Evolutionary conservation across 192 early-diverging fungal species (phyloP).

Genomic region (Rhizophagus clarus): DNA sequence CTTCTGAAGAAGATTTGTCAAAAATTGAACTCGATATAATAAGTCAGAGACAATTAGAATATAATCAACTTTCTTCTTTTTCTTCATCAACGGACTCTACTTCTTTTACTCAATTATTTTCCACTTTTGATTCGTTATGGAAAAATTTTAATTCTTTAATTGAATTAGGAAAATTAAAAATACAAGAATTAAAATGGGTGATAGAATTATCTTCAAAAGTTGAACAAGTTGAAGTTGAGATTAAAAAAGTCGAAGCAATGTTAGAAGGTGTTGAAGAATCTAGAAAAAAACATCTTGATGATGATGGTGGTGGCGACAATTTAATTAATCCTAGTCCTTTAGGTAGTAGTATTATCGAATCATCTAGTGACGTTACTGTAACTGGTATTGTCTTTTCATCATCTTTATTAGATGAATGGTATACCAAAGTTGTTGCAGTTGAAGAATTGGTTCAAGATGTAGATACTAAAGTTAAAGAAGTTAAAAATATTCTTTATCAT

Average conservation of each 20-base stretch:
- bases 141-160: neutral
- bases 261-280: slow-evolving; percentile 31
- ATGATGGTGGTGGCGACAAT: neutral
- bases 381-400: slow-evolving; percentile 31
- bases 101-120: neutral
- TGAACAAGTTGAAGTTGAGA: slow-evolving; percentile 11
- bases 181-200: slow-evolving; percentile 28
- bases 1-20: neutral
- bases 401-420: slow-evolving; percentile 31
- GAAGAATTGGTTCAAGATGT: slow-evolving; percentile 27
- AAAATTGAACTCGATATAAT: slow-evolving; percentile 21
- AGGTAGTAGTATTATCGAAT: neutral
- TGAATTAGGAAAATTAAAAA: slow-evolving; percentile 24
- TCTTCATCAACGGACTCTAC: neutral
- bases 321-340: neutral
- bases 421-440: slow-evolving; percentile 23
- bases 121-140: slow-evolving; percentile 17
- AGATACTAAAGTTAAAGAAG: slow-evolving; percentile 14
- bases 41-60: slow-evolving; percentile 13
- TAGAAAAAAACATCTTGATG: slow-evolving; percentile 17
- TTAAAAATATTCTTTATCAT: neutral
- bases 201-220: slow-evolving; percentile 13
- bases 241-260: slow-evolving; percentile 30
- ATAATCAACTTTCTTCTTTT: neutral
- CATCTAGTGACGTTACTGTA: slow-evolving; percentile 21